Base-by-base conservation (phyloP, 179 eudicot genomes). In the Camellia oleifera region DNA sequence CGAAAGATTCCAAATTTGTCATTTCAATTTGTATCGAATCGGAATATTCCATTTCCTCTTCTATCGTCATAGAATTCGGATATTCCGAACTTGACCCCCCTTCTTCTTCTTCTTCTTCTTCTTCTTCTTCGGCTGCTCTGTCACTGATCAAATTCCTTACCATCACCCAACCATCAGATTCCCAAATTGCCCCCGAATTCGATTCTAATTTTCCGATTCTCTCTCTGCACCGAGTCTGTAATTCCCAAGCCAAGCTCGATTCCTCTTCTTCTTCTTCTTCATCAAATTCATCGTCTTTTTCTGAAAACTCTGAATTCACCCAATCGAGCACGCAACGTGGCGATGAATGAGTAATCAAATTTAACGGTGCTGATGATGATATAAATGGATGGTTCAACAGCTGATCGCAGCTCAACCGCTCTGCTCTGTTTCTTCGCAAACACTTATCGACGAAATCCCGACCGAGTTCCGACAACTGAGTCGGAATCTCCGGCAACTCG, bases 401-500 rank as follows among this genome's bases (percentile, higher is more conserved):
- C 87, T 88, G 88, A 88, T 90, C 93, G 67, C 92, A 92, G 78
- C 88, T 88, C 98, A 94, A 94, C 67, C 98, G 76, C 63, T 77
- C 63, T 4, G 2, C 60, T 1, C 77, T 74, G 18, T 94, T 85
- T 5, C 92, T 69, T 56, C 75, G 80, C 62, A 94, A 77, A 70
- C 98, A 94, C 86, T 88, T 94, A 3, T 74, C 83, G 0, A 94
- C 61, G 44, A 94, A 94, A 54, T 94, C 97, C 17, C 46, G 65
- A 1, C 84, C 93, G 6, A 74, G 14, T 4, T 80, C 88, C 0
- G 93, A 86, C 53, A 92, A 3, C n/a, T 23, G 74, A 64, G 75
- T 11, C 52, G 95, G 93, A 17, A 83, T 56, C 72, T 68, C 81
- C 17, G 94, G 97, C 81, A 84, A 64, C 72, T 89, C 90, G 0